Evolutionary conservation across 78 protist species (phyloP), one percentile per base, ranked within the genome.

Genomic region (Dictyostelium citrinum): DNA sequence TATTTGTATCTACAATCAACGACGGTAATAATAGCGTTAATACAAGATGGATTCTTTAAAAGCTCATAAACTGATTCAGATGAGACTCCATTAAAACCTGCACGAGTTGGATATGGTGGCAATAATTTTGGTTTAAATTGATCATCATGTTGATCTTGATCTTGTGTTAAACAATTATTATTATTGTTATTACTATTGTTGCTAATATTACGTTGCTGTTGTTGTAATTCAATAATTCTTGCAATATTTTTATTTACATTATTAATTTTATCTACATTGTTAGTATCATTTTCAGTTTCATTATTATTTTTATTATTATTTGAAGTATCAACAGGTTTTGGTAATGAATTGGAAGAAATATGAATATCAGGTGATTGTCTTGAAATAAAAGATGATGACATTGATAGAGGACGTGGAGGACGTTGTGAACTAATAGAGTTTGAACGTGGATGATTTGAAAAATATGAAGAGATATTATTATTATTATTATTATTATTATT

Each of bases 1-100:
- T 95, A 96, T 24, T 95, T 43, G 67, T 83, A 96, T 46, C 97
- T 35, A 60, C 97, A 96, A 49, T 96, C 97, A 3, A 96, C 68
- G 9, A 96, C 27, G 11, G 81, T 68, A 2, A 94, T 39, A n/a
- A 60, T 61, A 45, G 74, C 84, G 64, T 86, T 67, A 55, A 45
- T 37, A 39, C 39, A 9, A 39, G 22, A 33, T 43, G 17, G 72
- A 45, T 29, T 12, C 4, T 22, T 74, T 20, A 72, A 49, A 12
- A 72, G 17, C 33, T 84, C 22, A 24, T 10, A 24, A 41, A 86
- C 84, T 55, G 67, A 41, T 77, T 86, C 92, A 10, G 92, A 83
- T 61, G 84, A 11, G 27, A 86, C 80, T 58, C 80, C 80, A 64
- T 86, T 86, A 43, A 49, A 86, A 39, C 92, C 92, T 35, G 27